Evolutionary conservation across 2,329 filamentous ascomycete species (phyloP).

Genomic region (Raffaelea arxii): DNA sequence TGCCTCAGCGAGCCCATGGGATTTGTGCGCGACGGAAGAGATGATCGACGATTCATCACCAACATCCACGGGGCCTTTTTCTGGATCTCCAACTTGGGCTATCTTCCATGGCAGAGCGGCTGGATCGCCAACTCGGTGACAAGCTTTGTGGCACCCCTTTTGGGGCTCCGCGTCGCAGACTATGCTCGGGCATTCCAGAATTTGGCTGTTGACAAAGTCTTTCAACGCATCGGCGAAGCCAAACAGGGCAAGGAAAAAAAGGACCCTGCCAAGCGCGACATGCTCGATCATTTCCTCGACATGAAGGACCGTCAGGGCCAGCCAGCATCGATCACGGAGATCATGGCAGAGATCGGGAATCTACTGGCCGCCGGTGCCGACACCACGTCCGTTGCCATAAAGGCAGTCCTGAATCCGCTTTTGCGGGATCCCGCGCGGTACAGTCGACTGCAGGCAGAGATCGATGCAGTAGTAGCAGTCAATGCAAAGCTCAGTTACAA

Average conservation of each 20-base stretch:
- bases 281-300: not conserved
- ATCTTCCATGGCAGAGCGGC: not conserved
- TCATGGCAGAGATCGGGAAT: not conserved
- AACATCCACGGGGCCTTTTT: not conserved
- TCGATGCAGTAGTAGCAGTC: not conserved
- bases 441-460: not conserved
- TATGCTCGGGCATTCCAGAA: not conserved
- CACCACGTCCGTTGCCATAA: not conserved
- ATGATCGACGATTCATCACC: not conserved
- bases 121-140: not conserved
- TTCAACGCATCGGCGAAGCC: not conserved
- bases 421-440: not conserved
- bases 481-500: not conserved
- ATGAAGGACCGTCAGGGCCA: not conserved
- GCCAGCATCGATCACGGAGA: not conserved
- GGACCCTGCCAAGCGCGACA: not conserved
- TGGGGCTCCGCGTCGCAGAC: not conserved
- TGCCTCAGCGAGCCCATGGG: not conserved
- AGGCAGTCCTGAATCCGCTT: not conserved
- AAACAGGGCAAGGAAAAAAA: not conserved
- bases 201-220: not conserved
- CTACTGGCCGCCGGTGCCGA: not conserved
- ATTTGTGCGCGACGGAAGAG: not conserved
- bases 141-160: not conserved
- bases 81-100: not conserved